These are phyloP conservation scores for Termitomyces sp. DNA, from an alignment of 768 basidiomycete genomes.

Conservation along the genomic window DNA sequence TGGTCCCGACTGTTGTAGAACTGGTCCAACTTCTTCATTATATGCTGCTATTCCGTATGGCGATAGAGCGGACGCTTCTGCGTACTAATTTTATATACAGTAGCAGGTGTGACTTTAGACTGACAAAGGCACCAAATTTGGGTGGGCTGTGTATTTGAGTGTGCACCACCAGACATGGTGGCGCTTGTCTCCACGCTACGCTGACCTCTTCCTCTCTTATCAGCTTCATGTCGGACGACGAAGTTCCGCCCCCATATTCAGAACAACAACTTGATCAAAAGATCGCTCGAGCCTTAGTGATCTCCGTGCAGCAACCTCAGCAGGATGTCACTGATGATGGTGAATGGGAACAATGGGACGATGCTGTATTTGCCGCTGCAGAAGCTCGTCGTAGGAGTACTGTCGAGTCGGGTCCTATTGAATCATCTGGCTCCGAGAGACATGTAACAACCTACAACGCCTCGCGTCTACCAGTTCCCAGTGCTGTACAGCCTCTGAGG, in stretches of 20 bases:
- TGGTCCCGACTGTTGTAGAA: background rate
- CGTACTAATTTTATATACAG: background rate
- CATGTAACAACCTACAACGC: background rate
- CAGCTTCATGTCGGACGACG: conserved; percentile 15
- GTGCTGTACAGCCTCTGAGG: conserved; percentile 27
- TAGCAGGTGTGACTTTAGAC: background rate
- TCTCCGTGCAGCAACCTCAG: conserved; percentile 27
- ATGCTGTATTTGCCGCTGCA: conserved; percentile 30
- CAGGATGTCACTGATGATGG: conserved; percentile 24
- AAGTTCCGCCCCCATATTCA: conserved; percentile 39
- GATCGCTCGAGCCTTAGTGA: conserved; percentile 33
- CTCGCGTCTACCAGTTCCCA: conserved; percentile 6
- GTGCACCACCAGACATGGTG: background rate
- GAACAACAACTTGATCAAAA: conserved; percentile 54
- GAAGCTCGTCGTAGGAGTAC: conserved; percentile 9
- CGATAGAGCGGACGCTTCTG: background rate
- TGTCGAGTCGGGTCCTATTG: background rate
- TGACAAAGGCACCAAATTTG: background rate
- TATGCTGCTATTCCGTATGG: background rate
- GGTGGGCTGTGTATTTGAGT: background rate
- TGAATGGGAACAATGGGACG: conserved; percentile 49
- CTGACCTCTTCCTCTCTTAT: conserved; percentile 1
- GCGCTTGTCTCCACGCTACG: background rate
- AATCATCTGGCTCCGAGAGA: conserved; percentile 7
- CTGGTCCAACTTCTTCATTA: too few species aligned